Conservation (phyloP, 2,329 filamentous ascomycete species). For the Fusarium sp. region DNA sequence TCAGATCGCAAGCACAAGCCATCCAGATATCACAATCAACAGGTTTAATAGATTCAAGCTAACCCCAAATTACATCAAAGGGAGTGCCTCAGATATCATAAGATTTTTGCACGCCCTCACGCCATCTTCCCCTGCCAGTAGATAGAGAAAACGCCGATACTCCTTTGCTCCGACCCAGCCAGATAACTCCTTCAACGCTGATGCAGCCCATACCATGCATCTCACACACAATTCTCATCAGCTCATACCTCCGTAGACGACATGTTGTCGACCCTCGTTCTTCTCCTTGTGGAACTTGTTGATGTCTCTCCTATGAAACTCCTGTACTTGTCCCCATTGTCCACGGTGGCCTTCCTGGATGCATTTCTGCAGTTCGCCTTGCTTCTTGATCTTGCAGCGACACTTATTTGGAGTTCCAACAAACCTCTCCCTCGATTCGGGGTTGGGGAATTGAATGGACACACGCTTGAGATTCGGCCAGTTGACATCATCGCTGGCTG, state of each 20-base stretch:
- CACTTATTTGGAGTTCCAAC: conserved; percentile 45
- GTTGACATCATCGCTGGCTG: conserved; percentile 25
- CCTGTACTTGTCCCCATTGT: conserved; percentile 46
- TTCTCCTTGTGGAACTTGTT: conserved; percentile 36
- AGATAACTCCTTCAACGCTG: background rate
- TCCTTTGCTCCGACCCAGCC: background rate
- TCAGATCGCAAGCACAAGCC: background rate
- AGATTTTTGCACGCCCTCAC: background rate
- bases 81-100: background rate
- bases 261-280: conserved; percentile 37
- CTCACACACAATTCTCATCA: background rate
- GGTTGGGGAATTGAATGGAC: conserved; percentile 46
- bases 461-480: conserved; percentile 46
- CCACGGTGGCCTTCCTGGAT: conserved; percentile 43
- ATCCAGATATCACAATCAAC: background rate
- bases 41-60: background rate
- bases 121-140: background rate
- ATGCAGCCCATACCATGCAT: background rate
- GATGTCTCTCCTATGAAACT: conserved; percentile 42
- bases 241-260: conserved; percentile 32
- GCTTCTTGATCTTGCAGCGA: conserved; percentile 41
- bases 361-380: conserved; percentile 41
- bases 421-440: conserved; percentile 39
- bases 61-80: background rate
- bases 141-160: background rate